phyloP scores from a whole-genome alignment of 495 filamentous ascomycete species.

The Penicillium atrosanguineum region DNA sequence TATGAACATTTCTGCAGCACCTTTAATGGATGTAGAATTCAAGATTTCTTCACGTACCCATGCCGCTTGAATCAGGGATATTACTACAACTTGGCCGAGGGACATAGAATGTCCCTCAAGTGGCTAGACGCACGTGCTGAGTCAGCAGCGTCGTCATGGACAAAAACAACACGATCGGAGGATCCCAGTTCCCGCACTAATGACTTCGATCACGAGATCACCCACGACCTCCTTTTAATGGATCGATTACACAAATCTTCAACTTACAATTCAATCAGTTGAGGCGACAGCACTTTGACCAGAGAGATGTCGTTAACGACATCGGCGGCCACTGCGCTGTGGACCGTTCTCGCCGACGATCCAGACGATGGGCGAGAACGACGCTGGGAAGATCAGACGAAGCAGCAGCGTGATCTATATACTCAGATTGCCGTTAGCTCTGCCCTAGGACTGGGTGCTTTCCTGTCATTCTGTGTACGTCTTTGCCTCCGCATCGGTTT shows the following conservation, averaged over 20 bases:
- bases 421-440: constrained; percentile 61
- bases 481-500: not conserved
- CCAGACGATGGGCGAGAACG: constrained; percentile 18
- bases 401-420: constrained; percentile 49
- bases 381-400: constrained; percentile 36
- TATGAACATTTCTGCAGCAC: too few species aligned
- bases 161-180: constrained; percentile 1
- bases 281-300: not conserved
- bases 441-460: constrained; percentile 55
- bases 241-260: constrained; percentile 11
- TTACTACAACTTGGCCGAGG: too few species aligned
- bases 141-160: constrained; percentile 4
- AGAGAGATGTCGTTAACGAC: constrained; percentile 34
- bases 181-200: not conserved
- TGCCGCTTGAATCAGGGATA: too few species aligned
- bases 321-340: constrained; percentile 27
- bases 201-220: not conserved
- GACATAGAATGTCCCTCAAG: too few species aligned
- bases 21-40: too few species aligned
- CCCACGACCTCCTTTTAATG: constrained; percentile 7
- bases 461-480: constrained; percentile 63
- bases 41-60: too few species aligned
- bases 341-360: constrained; percentile 21
- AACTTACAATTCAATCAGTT: constrained; percentile 2
- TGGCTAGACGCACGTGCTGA: constrained; percentile 4